phyloP scores from a whole-genome alignment of 2,329 filamentous ascomycete species.

The Curvularia spicifera region DNA sequence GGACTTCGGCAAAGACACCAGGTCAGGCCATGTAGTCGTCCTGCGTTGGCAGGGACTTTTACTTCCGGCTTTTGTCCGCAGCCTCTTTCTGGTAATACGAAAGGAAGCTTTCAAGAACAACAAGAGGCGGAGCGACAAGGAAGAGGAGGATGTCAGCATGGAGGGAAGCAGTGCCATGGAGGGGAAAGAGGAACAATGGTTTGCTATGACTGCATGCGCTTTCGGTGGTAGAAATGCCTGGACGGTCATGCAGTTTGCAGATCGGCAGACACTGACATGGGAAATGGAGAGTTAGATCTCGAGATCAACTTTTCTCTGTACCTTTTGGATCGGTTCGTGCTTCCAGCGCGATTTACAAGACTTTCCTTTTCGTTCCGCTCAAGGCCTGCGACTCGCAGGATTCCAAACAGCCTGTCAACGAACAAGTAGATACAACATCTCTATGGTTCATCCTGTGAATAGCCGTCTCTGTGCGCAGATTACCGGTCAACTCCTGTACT shows the following conservation, averaged over 20 bases:
- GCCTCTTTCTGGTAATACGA: slow-evolving; percentile 36
- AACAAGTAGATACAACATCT: background rate
- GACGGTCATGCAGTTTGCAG: slow-evolving; percentile 45
- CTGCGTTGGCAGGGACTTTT: slow-evolving; percentile 56
- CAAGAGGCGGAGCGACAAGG: slow-evolving; percentile 14
- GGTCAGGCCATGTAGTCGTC: slow-evolving; percentile 38
- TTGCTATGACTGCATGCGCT: slow-evolving; percentile 38
- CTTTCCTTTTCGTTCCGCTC: background rate
- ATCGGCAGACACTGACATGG: slow-evolving; percentile 44
- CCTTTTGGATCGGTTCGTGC: background rate
- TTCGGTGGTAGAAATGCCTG: slow-evolving; percentile 38
- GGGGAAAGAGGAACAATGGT: slow-evolving; percentile 34
- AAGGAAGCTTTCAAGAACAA: slow-evolving; percentile 28
- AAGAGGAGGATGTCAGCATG: slow-evolving; percentile 21
- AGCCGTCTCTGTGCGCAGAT: background rate
- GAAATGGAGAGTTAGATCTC: slow-evolving; percentile 32
- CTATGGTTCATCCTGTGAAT: background rate
- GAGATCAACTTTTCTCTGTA: background rate
- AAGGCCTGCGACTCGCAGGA: background rate
- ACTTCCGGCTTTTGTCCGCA: slow-evolving; percentile 42
- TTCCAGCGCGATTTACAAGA: background rate
- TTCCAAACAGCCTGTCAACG: background rate
- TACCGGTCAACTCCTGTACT: background rate
- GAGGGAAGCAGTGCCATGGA: slow-evolving; percentile 7
- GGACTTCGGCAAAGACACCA: slow-evolving; percentile 35